Evolutionary conservation across 176 grass and related monocot genomes (phyloP).

Genomic region (Phragmites australis): DNA sequence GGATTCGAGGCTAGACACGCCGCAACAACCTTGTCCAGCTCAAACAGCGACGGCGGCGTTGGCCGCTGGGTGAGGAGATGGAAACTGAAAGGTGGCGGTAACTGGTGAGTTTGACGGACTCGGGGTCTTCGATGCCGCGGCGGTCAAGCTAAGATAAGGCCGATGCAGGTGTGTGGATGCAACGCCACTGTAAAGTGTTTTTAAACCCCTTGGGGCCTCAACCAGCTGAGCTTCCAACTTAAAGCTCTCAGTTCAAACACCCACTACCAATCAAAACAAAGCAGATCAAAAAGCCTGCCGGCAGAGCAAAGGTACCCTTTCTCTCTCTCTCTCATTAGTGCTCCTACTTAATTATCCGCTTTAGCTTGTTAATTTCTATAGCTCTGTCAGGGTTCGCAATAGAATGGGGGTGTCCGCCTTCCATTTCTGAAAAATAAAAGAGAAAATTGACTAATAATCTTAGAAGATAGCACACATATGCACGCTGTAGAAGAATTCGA

Average conservation of each 20-base stretch:
- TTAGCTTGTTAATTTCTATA: background rate
- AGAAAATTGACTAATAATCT: no score
- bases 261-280: background rate
- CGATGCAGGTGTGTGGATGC: background rate
- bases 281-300: background rate
- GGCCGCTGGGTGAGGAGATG: no score
- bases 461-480: no score
- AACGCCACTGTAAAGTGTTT: background rate
- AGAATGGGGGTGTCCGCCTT: background rate
- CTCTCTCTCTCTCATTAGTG: background rate
- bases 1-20: no score
- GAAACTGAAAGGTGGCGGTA: no score
- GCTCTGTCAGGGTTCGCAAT: background rate
- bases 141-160: no score
- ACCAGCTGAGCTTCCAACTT: background rate
- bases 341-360: no score
- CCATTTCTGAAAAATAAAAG: no score
- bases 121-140: no score
- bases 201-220: background rate
- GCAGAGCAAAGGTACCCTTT: background rate
- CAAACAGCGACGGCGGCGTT: no score
- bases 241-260: background rate
- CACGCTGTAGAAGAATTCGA: background rate
- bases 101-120: no score
- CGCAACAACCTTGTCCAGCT: no score